phyloP scores from a whole-genome alignment of 2,329 filamentous ascomycete species.

The Colletotrichum gigasporum region DNA sequence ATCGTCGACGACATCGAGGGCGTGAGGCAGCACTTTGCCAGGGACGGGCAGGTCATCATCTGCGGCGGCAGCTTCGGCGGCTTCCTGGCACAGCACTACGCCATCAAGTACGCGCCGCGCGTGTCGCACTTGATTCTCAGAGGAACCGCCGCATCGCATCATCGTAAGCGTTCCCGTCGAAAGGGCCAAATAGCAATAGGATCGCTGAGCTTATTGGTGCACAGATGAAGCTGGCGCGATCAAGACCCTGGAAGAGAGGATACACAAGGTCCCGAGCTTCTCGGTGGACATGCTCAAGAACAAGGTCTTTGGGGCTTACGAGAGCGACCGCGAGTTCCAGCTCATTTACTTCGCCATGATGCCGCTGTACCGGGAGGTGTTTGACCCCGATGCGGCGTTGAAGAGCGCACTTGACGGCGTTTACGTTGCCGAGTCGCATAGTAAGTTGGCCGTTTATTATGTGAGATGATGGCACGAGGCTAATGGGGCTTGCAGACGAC shows the following conservation, averaged over 20 bases:
- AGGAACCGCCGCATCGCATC: constrained; percentile 49
- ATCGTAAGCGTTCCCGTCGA: constrained; percentile 34
- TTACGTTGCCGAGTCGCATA: constrained; percentile 48
- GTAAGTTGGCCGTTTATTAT: constrained; percentile 32
- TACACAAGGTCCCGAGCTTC: constrained; percentile 45
- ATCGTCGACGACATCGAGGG: constrained; percentile 48
- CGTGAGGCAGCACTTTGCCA: constrained; percentile 41
- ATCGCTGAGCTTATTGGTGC: neutral
- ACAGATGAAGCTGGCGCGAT: constrained; percentile 46
- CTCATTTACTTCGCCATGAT: constrained; percentile 47
- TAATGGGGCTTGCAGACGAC: constrained; percentile 37
- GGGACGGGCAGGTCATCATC: constrained; percentile 39
- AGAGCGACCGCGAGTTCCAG: constrained; percentile 48
- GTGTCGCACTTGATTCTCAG: constrained; percentile 45
- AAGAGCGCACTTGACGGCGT: constrained; percentile 39
- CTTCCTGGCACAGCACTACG: constrained; percentile 49
- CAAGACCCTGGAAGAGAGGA: constrained; percentile 40
- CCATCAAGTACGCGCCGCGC: constrained; percentile 44
- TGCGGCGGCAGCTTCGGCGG: constrained; percentile 51
- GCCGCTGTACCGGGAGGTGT: constrained; percentile 47
- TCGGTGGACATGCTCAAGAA: constrained; percentile 46
- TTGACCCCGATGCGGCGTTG: constrained; percentile 44
- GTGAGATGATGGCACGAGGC: neutral
- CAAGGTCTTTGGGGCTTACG: constrained; percentile 48
- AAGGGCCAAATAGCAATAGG: neutral